A percentile compares a stretch with the other conserved stretches of the same genome.
Conservation (phyloP, 495 filamentous ascomycete species). For the Cercophora newfieldiana region DNA sequence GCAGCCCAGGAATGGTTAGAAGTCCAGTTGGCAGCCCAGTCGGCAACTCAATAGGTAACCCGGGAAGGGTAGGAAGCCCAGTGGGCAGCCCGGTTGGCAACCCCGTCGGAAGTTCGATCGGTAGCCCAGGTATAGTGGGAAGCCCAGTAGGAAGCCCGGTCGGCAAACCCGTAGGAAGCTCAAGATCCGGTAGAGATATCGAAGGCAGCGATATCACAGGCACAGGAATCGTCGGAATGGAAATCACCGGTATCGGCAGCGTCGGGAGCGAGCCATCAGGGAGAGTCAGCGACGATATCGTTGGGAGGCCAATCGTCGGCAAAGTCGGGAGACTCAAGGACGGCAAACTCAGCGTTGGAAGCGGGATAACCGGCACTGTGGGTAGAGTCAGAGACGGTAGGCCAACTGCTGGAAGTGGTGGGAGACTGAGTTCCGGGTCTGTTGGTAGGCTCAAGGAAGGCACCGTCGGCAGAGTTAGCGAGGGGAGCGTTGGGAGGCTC, state of each 20-base stretch:
- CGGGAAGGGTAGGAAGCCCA: neutral
- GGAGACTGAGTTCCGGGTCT: neutral
- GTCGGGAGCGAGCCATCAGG: neutral
- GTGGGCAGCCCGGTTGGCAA: neutral
- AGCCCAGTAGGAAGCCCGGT: neutral
- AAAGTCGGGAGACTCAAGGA: neutral
- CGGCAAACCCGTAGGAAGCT: neutral
- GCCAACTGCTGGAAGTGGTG: neutral
- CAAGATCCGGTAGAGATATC: neutral
- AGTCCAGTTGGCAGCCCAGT: neutral
- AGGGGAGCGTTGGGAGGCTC: neutral
- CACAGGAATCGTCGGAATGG: neutral
- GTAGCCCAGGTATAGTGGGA: neutral
- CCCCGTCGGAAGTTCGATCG: neutral
- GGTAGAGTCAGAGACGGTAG: too few species aligned
- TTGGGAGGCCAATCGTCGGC: neutral
- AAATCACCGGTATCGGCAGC: neutral
- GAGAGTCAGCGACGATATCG: too few species aligned
- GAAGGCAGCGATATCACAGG: neutral
- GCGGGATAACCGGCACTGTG: too few species aligned
- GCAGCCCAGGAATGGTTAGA: neutral
- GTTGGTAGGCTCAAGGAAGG: neutral
- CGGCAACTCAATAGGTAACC: neutral
- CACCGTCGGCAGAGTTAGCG: neutral
- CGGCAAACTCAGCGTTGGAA: too few species aligned